Evolutionary conservation across 2,329 filamentous ascomycete genomes (phyloP), one percentile per base, ranked within the genome.

Genomic region (Pyrenophora seminiperda): DNA sequence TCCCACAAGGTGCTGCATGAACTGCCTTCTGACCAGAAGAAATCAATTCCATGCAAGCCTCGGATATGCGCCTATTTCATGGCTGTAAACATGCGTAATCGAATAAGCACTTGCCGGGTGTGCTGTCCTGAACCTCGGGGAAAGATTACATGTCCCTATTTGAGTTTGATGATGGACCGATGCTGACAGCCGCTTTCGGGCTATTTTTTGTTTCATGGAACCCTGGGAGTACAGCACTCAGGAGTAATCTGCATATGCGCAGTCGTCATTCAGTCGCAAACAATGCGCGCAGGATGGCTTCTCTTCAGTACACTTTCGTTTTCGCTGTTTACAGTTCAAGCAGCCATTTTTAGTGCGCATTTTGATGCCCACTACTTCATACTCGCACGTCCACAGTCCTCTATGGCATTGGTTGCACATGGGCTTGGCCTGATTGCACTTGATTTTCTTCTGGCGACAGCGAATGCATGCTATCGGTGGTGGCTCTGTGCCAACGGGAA

Each of bases 231-330:
- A 34, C 7, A n/a, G 17, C 13, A 29, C 18, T 63, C 56, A 64
- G 5, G 54, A 50, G 27, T 59, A 46, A n/a, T 61, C 48, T 4
- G 58, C 49, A 27, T 71, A 68, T 33, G 59, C 50, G 47, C 66
- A 71, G 36, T 65, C 61, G 20, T 67, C 63, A 19, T 66, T 61
- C 4, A 66, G 11, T 20, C 61, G 68, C 22, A 68, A 39, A 38
- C 66, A 71, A 44, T 68, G 54, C 2, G 64, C 60, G 48, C 67
- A 69, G 1, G 52, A 62, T 5, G 66, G 69, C 20, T 53, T 60
- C 36, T 68, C 65, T 59, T 72, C 64, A 14, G 62, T 65, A 36
- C 68, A 71, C 46, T 70, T 67, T 6, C 67, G 61, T 53, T 49
- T 67, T 41, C 65, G 51, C 34, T 59, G 54, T 14, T 61, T 59